Evolutionary conservation across 2,329 filamentous ascomycete genomes (phyloP), one percentile per base, ranked within the genome.

Genomic region (Aureobasidium subglaciale): DNA sequence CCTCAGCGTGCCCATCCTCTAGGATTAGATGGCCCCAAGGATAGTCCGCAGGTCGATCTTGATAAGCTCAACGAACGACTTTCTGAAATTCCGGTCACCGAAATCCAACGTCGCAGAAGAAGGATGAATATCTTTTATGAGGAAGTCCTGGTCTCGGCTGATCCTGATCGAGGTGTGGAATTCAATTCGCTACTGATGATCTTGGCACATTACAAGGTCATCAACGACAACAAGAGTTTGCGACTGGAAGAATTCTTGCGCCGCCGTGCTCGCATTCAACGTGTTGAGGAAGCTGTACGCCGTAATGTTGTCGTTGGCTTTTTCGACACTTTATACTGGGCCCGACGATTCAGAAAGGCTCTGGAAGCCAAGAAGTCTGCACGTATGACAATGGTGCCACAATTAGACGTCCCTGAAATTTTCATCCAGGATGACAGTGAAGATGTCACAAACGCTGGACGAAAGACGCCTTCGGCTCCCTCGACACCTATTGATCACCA

Each of bases 131-230:
- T 87, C n/a, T 99, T 99, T 70, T 99, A 90, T 66, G 91, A 97
- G 70, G 95, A 99, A 73, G 88, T 97, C 18, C 83, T 97, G 70
- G 90, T 96, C 5, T 92, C 90, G 4, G 90, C 91, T 4, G 91
- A 99, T 69, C 87, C 86, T 1, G 89, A 95, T 65, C 82, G 83
- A 59, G 93, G 93, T 45, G 95, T 99, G 58, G 86, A 88, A 0
- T 99, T 99, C 70, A 93, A 90, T 3, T 86, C 87, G 6, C 86
- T 96, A 20, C 78, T 99, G 50, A 93, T 99, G 87, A 95, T 95
- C 59, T 78, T 99, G 56, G 92, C 95, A 30, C 93, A 99, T 71
- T 95, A 99, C 78, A 99, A 97, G 66, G 90, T 99, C 66, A 99
- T 99, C 69, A 96, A 86, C 63, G 93, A 99, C 71, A 96, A 87